Percentiles rank a stretch among this genome's conserved stretches.
phyloP scores from a whole-genome alignment of 176 grass and related monocot genomes.

The Eleusine indica region DNA sequence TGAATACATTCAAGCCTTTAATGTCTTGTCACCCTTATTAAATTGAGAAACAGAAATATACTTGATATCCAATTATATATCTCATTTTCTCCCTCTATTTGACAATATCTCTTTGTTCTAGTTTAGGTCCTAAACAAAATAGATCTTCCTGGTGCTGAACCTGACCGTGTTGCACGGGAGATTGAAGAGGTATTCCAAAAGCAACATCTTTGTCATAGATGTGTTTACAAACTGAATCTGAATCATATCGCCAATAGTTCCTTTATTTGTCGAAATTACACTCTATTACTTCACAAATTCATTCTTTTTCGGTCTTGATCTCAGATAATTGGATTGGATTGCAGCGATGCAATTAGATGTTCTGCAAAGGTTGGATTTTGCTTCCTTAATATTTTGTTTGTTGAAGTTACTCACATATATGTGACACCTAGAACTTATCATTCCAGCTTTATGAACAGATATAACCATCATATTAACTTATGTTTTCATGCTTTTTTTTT shows the following conservation, averaged over 20 bases:
- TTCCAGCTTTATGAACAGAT: slow-evolving; percentile 27
- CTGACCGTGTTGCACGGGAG: slow-evolving; percentile 74
- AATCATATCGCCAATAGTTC: not conserved
- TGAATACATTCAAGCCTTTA: slow-evolving; percentile 11
- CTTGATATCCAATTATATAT: slow-evolving; percentile 27
- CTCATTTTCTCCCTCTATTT: not conserved
- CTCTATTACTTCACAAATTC: slow-evolving; percentile 19
- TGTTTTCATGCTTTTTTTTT: slow-evolving; percentile 29
- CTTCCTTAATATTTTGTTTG: slow-evolving; percentile 14
- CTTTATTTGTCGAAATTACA: slow-evolving; percentile 13
- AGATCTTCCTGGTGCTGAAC: slow-evolving; percentile 98
- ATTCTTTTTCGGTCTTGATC: slow-evolving; percentile 8
- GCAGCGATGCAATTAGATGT: slow-evolving; percentile 85
- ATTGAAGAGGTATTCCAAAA: slow-evolving; percentile 89
- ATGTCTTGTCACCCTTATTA: not conserved
- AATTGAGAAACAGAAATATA: slow-evolving; percentile 5
- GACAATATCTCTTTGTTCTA: slow-evolving; percentile 32
- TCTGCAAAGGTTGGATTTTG: slow-evolving; percentile 86
- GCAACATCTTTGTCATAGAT: not conserved
- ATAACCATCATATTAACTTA: slow-evolving; percentile 1
- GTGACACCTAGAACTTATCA: not conserved
- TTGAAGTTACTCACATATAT: slow-evolving; percentile 3
- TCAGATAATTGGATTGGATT: slow-evolving; percentile 96
- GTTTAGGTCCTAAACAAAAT: slow-evolving; percentile 98
- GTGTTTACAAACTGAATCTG: not conserved